These are phyloP conservation scores for Paraconiothyrium brasiliense DNA, from an alignment of 2,329 filamentous ascomycete genomes.

Conservation along the genomic window DNA sequence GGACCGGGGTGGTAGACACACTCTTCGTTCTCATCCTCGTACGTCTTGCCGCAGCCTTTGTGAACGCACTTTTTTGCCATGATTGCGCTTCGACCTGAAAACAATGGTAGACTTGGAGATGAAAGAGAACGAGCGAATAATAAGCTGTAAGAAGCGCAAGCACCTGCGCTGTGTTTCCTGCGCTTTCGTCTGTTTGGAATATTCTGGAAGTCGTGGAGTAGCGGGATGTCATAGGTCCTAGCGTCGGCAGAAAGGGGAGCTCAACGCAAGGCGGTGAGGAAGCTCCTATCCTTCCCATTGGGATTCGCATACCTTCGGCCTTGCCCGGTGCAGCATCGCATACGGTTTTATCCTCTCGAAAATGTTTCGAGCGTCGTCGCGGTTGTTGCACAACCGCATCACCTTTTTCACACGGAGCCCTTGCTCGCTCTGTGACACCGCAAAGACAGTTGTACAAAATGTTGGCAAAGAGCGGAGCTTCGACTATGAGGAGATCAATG, in stretches of 20 bases:
- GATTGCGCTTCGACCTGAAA: neutral
- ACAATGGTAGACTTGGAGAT: conserved; percentile 9
- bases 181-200: conserved; percentile 37
- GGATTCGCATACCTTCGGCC: conserved; percentile 15
- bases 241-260: conserved; percentile 35
- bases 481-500: conserved; percentile 73
- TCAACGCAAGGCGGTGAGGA: conserved; percentile 32
- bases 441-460: conserved; percentile 72
- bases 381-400: conserved; percentile 62
- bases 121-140: conserved; percentile 12
- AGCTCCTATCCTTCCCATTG: neutral
- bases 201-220: conserved; percentile 44
- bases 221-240: conserved; percentile 40
- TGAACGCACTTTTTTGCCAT: conserved; percentile 93
- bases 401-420: conserved; percentile 79
- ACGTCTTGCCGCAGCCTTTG: conserved; percentile 92
- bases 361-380: conserved; percentile 46
- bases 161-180: conserved; percentile 22
- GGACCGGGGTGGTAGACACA: conserved; percentile 94
- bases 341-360: neutral
- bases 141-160: conserved; percentile 18
- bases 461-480: conserved; percentile 75
- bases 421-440: conserved; percentile 75
- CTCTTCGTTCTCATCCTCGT: conserved; percentile 80
- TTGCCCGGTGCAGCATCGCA: neutral